Percentiles rank a stretch among this genome's conserved stretches.
phyloP scores from a whole-genome alignment of 345 rosid species.

The Punica granatum region DNA sequence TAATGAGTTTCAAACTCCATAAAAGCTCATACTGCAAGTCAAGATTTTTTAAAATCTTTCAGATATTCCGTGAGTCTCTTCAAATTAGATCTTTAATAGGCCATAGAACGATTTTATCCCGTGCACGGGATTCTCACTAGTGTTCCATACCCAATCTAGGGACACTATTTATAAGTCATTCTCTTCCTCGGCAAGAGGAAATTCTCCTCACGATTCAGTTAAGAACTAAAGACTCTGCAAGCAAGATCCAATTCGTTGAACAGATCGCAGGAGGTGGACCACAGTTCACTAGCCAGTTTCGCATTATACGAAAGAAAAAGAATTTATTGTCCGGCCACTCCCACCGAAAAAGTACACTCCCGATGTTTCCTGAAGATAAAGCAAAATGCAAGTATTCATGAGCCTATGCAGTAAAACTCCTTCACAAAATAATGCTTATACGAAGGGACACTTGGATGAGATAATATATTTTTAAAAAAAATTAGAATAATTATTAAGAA shows the following conservation, averaged over 20 bases:
- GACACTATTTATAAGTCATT: too few relatives aligned
- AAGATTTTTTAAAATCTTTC: too few relatives aligned
- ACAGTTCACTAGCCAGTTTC: constrained; percentile 51
- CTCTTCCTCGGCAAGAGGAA: neutral
- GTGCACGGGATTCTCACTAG: too few relatives aligned
- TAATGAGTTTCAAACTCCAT: too few relatives aligned
- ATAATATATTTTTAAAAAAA: too few relatives aligned
- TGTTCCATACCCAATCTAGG: too few relatives aligned
- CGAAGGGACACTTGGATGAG: too few relatives aligned
- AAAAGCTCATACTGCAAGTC: too few relatives aligned
- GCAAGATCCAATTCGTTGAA: constrained; percentile 29
- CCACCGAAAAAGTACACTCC: constrained; percentile 80
- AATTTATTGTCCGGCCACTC: constrained; percentile 45
- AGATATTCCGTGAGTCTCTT: too few relatives aligned
- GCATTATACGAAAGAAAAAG: constrained; percentile 46
- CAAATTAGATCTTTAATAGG: too few relatives aligned
- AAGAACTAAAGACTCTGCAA: neutral
- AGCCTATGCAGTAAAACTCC: neutral
- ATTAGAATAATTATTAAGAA: too few relatives aligned
- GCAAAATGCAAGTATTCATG: neutral
- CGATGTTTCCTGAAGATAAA: constrained; percentile 45
- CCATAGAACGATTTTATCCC: too few relatives aligned
- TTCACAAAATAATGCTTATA: neutral
- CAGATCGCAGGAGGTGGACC: constrained; percentile 48
- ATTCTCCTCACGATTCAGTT: neutral